Percentiles rank a stretch among this genome's conserved stretches.
phyloP scores from a whole-genome alignment of 768 basidiomycete genomes.

The Boletus tylopilopsis region DNA sequence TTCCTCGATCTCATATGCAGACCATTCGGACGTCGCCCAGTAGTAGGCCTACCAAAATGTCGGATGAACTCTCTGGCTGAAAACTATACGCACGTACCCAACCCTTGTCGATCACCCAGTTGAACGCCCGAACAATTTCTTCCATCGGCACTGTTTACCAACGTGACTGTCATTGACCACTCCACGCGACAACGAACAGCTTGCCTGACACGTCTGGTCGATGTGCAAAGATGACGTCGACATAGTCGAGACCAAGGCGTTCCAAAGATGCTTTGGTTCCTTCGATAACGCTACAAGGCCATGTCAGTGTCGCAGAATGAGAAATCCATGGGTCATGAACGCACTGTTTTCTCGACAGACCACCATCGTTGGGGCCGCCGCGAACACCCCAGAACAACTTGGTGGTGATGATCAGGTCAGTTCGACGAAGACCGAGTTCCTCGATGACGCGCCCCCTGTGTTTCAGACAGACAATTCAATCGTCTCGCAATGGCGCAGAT shows the following conservation, averaged over 20 bases:
- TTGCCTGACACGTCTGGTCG: conserved; percentile 39
- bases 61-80: not conserved
- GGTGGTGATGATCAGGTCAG: conserved; percentile 51
- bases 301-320: not conserved
- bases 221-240: conserved; percentile 49
- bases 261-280: conserved; percentile 47
- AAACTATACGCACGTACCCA: conserved; percentile 29
- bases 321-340: conserved; percentile 1
- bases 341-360: conserved; percentile 33
- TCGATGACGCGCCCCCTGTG: conserved; percentile 48
- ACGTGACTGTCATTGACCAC: not conserved
- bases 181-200: not conserved
- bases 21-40: conserved; percentile 58
- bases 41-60: conserved; percentile 31
- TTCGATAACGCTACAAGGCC: conserved; percentile 45
- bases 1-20: conserved; percentile 45
- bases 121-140: conserved; percentile 58
- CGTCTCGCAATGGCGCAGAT: no score
- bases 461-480: no score
- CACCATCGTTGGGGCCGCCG: conserved; percentile 41
- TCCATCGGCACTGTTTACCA: conserved; percentile 39
- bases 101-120: conserved; percentile 47
- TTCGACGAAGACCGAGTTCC: conserved; percentile 48
- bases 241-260: conserved; percentile 52
- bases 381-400: conserved; percentile 57